A percentile compares a stretch with the other conserved stretches of the same genome.
Conservation (phyloP, 805 yeast species). For the Pichia occidentalis region DNA sequence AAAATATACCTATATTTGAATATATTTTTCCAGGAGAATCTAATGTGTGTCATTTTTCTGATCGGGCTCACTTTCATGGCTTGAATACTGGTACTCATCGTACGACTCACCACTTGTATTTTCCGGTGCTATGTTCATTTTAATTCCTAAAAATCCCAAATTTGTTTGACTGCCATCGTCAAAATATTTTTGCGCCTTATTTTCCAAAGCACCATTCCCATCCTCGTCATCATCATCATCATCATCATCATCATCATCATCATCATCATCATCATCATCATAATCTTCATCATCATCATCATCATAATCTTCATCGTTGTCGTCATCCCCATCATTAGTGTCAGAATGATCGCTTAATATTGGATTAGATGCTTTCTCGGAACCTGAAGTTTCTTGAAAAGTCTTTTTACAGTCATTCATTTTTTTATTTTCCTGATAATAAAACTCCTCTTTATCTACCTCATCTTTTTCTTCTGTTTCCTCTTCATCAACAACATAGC, state of each 20-base stretch:
- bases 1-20: too few relatives aligned
- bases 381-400: too few relatives aligned
- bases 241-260: conserved; percentile 12
- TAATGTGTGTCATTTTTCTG: too few relatives aligned
- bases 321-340: too few relatives aligned
- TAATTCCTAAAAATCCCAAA: conserved; percentile 16
- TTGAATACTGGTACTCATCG: conserved; percentile 7
- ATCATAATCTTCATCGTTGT: conserved; percentile 3
- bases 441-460: conserved; percentile 15
- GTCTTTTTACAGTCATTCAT: too few relatives aligned
- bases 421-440: conserved; percentile 9
- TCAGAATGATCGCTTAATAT: too few relatives aligned
- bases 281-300: conserved; percentile 3
- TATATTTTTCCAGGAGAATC: too few relatives aligned
- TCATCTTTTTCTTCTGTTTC: conserved; percentile 2
- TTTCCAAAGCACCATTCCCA: not conserved
- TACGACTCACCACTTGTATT: conserved; percentile 7
- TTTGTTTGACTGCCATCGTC: conserved; percentile 6
- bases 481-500: conserved; percentile 1
- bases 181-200: too few relatives aligned
- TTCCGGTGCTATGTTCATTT: conserved; percentile 7
- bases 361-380: too few relatives aligned
- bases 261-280: conserved; percentile 13
- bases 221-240: conserved; percentile 12
- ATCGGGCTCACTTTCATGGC: conserved; percentile 12